Evolutionary conservation across 176 grass and related monocot species (phyloP).

Genomic region (Dendrocalamus sinicus): DNA sequence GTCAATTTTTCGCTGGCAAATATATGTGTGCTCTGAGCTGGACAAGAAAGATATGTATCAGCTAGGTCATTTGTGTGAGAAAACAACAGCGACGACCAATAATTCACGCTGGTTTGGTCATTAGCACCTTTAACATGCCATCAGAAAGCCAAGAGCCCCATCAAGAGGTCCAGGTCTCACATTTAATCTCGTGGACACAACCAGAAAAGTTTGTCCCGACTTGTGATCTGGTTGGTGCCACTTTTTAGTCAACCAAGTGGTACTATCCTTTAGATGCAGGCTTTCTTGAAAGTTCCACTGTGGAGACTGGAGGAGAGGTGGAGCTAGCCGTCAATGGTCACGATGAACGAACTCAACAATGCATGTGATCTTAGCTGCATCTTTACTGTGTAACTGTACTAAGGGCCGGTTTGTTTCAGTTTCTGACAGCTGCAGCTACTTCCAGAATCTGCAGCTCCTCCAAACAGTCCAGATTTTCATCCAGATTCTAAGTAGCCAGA

Average conservation of each 20-base stretch:
- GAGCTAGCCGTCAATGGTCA: background rate
- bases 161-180: constrained; percentile 11
- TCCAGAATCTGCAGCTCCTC: no score
- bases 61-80: background rate
- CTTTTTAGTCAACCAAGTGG: constrained; percentile 39
- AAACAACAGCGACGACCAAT: constrained; percentile 3
- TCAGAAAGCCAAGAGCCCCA: constrained; percentile 6
- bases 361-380: constrained; percentile 19
- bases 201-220: background rate
- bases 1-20: background rate
- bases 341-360: background rate
- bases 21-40: background rate
- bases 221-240: constrained; percentile 14
- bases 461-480: no score
- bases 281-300: constrained; percentile 37
- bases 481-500: no score
- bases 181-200: constrained; percentile 16
- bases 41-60: background rate
- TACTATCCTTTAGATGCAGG: background rate
- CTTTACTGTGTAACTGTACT: background rate
- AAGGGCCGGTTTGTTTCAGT: no score
- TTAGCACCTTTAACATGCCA: constrained; percentile 26
- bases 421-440: no score
- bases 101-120: background rate
- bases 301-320: background rate